Evolutionary conservation across 257 asterid genomes (phyloP).

Genomic region (Jacaranda mimosifolia): DNA sequence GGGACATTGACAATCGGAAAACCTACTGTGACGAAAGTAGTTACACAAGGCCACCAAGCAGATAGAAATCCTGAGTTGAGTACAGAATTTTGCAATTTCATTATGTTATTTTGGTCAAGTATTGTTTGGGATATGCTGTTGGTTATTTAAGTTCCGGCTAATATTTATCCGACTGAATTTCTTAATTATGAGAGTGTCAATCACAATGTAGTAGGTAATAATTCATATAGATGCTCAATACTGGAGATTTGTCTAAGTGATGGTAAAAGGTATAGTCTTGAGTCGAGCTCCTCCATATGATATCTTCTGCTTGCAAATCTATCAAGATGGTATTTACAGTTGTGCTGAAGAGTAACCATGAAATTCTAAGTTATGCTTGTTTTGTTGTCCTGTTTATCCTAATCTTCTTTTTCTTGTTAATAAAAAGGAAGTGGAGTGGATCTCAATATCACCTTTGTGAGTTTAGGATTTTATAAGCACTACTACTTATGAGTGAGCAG

Average conservation of each 20-base stretch:
- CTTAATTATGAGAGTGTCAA: too few relatives aligned
- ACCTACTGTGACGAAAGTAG: constrained; percentile 87
- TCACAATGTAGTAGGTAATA: neutral
- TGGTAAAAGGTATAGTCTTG: neutral
- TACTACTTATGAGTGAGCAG: neutral
- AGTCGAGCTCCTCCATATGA: too few relatives aligned
- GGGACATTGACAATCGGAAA: constrained; percentile 94
- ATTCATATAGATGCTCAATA: neutral
- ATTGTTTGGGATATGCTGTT: constrained; percentile 17
- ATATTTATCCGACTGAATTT: too few relatives aligned
- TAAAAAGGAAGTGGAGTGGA: neutral
- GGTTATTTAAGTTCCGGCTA: constrained; percentile 5
- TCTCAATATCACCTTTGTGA: neutral
- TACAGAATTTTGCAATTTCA: constrained; percentile 34
- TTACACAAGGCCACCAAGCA: constrained; percentile 48
- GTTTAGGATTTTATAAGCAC: neutral
- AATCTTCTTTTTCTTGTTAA: too few relatives aligned
- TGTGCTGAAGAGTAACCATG: too few relatives aligned
- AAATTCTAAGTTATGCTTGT: too few relatives aligned
- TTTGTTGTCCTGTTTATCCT: too few relatives aligned
- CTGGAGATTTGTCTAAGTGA: neutral
- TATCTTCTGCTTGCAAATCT: too few relatives aligned
- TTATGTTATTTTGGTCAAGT: constrained; percentile 30
- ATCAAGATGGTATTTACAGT: too few relatives aligned
- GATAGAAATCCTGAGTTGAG: constrained; percentile 68